These are phyloP conservation scores for Cercospora sp. DNA, from an alignment of 2,329 filamentous ascomycete genomes.

Conservation along the genomic window DNA sequence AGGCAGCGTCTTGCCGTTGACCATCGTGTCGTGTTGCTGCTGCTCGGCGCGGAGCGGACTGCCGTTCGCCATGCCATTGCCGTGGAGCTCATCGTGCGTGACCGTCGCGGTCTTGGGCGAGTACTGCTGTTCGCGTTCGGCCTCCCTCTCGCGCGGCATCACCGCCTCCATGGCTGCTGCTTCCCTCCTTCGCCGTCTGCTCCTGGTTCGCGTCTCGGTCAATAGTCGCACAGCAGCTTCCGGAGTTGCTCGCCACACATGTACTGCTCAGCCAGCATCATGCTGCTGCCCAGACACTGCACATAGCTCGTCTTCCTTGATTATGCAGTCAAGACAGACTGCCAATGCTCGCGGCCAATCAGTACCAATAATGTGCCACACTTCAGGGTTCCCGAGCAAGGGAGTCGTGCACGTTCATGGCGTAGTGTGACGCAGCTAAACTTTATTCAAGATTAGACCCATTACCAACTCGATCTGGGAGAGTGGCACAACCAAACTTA, in stretches of 20 bases:
- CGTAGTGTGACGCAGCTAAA: not conserved
- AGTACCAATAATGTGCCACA: not conserved
- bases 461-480: not conserved
- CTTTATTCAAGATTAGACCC: slow-evolving; percentile 2
- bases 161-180: slow-evolving; percentile 4
- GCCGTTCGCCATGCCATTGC: slow-evolving; percentile 2
- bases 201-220: not conserved
- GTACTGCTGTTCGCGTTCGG: not conserved
- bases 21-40: slow-evolving; percentile 4
- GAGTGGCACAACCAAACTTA: not conserved
- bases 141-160: not conserved
- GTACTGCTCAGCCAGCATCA: not conserved
- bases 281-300: not conserved
- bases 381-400: not conserved
- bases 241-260: not conserved
- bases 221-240: slow-evolving; percentile 1
- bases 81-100: not conserved
- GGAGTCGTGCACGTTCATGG: not conserved
- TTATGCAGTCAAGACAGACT: slow-evolving; percentile 4
- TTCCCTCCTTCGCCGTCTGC: not conserved
- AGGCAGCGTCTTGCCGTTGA: slow-evolving; percentile 17
- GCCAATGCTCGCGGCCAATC: slow-evolving; percentile 2
- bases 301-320: slow-evolving; percentile 1
- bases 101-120: not conserved
- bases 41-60: not conserved